These are phyloP conservation scores for Xanthoceras sorbifolium DNA, from an alignment of 345 rosid species.

Conservation along the genomic window DNA sequence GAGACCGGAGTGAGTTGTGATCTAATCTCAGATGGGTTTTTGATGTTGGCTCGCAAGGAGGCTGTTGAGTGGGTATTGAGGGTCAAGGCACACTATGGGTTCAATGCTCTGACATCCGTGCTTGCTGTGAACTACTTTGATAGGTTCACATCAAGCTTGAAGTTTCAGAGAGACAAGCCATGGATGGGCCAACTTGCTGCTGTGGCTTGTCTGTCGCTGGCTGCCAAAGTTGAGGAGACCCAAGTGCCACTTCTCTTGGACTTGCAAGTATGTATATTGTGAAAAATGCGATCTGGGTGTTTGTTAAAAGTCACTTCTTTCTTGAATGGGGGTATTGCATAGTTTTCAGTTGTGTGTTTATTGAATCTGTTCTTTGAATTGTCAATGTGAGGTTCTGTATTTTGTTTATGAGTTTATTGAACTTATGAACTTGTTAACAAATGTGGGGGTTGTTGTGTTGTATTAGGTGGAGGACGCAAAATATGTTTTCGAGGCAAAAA, in stretches of 20 bases:
- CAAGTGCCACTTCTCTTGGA: slow-evolving; percentile 77
- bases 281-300: slow-evolving; percentile 26
- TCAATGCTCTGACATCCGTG: slow-evolving; percentile 61
- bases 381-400: neutral
- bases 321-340: slow-evolving; percentile 20
- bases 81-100: slow-evolving; percentile 63
- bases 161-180: slow-evolving; percentile 68
- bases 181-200: slow-evolving; percentile 94
- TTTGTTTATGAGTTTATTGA: slow-evolving; percentile 2
- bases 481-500: slow-evolving; percentile 76
- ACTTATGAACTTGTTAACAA: neutral
- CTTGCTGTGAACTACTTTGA: slow-evolving; percentile 92
- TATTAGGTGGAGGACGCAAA: slow-evolving; percentile 73
- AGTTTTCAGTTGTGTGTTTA: neutral
- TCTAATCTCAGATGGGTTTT: slow-evolving; percentile 40
- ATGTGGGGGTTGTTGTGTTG: slow-evolving; percentile 28
- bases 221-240: slow-evolving; percentile 93
- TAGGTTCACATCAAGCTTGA: slow-evolving; percentile 62
- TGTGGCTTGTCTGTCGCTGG: slow-evolving; percentile 85
- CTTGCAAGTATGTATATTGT: slow-evolving; percentile 60
- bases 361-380: neutral
- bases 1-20: slow-evolving; percentile 42
- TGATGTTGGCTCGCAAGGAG: slow-evolving; percentile 49
- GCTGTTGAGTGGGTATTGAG: slow-evolving; percentile 75
- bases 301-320: slow-evolving; percentile 30